These are phyloP conservation scores for Dunaliella primolecta DNA, from an alignment of 139 green algal species.

Conservation along the genomic window DNA sequence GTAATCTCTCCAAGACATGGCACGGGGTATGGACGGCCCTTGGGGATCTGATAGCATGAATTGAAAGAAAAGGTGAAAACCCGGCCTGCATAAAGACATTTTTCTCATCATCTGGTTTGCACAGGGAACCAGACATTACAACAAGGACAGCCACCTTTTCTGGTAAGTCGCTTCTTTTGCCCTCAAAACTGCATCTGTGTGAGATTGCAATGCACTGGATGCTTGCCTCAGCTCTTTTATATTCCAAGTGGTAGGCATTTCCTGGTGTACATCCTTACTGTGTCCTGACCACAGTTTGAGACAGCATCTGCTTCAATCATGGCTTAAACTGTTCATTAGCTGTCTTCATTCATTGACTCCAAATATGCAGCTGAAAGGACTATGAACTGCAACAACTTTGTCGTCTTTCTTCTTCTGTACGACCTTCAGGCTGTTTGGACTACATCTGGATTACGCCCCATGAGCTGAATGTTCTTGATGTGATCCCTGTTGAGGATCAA, in stretches of 20 bases:
- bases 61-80: too few species aligned
- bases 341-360: not conserved
- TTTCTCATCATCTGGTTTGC: not conserved
- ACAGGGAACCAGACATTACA: conserved; percentile 37
- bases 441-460: conserved; percentile 50
- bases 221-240: too few species aligned
- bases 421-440: conserved; percentile 52
- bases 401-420: not conserved
- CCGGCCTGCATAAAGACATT: too few species aligned
- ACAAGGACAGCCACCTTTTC: conserved; percentile 38
- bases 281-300: not conserved
- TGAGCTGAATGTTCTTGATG: not conserved
- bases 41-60: too few species aligned
- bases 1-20: too few species aligned
- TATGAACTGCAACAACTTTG: not conserved
- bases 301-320: not conserved
- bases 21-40: too few species aligned
- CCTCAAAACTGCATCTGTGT: too few species aligned
- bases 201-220: too few species aligned
- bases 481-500: not conserved
- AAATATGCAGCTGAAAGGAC: not conserved
- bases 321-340: not conserved
- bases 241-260: too few species aligned
- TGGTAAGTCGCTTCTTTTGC: conserved; percentile 2
- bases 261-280: not conserved